Conservation (phyloP, 2,329 filamentous ascomycete species). For the Hypoxylon sp. region DNA sequence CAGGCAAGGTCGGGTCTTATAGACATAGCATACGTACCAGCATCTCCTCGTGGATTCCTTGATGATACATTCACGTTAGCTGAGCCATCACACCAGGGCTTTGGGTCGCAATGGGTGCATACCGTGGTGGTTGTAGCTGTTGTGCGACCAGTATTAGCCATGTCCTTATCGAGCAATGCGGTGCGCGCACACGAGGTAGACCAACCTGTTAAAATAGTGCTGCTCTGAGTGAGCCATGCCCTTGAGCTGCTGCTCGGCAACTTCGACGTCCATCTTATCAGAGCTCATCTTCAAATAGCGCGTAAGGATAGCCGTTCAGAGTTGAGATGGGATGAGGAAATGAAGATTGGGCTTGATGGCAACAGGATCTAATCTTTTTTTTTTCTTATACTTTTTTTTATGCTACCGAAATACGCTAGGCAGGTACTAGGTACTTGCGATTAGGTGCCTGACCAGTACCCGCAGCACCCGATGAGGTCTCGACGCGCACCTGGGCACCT, state of each 20-base stretch:
- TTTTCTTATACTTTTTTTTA: constrained; percentile 16
- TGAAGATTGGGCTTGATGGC: constrained; percentile 26
- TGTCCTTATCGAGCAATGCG: constrained; percentile 34
- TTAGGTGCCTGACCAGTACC: no score
- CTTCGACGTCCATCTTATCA: constrained; percentile 65
- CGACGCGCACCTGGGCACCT: no score
- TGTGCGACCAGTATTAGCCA: constrained; percentile 27
- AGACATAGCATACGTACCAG: constrained; percentile 69
- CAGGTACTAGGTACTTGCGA: not conserved
- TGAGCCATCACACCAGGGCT: constrained; percentile 3
- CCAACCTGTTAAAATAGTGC: constrained; percentile 97
- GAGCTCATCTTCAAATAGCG: constrained; percentile 32
- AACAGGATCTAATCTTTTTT: constrained; percentile 18
- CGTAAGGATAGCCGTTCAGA: constrained; percentile 10
- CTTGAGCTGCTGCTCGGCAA: constrained; percentile 70
- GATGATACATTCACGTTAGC: constrained; percentile 33
- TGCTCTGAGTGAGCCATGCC: constrained; percentile 92
- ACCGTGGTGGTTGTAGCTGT: constrained; percentile 98
- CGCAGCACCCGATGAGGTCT: no score
- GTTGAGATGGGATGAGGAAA: constrained; percentile 18
- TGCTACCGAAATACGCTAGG: not conserved
- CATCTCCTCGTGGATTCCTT: constrained; percentile 98
- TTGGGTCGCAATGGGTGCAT: constrained; percentile 47
- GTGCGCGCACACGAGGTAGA: constrained; percentile 32
- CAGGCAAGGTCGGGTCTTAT: constrained; percentile 19